phyloP scores from a whole-genome alignment of 192 early-diverging fungal species.

The Linnemannia hyalina region DNA sequence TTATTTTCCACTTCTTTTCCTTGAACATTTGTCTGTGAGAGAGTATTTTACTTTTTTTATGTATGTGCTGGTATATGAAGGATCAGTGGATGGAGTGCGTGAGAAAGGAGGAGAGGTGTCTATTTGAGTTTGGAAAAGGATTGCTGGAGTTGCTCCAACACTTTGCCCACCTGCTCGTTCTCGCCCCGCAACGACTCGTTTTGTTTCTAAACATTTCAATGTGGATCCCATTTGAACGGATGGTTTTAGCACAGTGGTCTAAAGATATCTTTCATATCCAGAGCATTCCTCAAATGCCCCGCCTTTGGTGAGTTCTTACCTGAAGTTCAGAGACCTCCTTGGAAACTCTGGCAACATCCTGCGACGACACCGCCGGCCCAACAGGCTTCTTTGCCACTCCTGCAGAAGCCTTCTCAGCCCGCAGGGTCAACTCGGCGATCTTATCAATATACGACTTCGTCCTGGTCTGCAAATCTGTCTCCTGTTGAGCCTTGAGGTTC shows the following conservation, averaged over 20 bases:
- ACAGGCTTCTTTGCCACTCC: not conserved
- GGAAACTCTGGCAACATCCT: not conserved
- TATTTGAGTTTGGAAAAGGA: not conserved
- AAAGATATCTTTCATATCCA: no score
- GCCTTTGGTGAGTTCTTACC: constrained; percentile 24
- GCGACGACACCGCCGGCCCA: not conserved
- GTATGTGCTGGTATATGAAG: not conserved
- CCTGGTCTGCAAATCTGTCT: not conserved
- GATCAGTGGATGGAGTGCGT: not conserved
- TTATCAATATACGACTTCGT: not conserved
- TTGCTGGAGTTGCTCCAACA: constrained; percentile 18
- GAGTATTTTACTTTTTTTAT: not conserved
- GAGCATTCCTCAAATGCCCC: not conserved
- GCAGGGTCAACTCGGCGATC: constrained; percentile 3
- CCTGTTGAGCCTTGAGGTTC: not conserved
- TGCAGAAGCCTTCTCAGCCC: not conserved
- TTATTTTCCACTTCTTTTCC: not conserved
- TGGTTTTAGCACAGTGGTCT: no score
- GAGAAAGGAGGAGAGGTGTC: not conserved
- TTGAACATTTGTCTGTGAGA: not conserved
- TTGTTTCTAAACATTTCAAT: constrained; percentile 15
- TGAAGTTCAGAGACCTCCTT: constrained; percentile 56
- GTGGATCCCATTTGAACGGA: not conserved
- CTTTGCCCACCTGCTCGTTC: constrained; percentile 19
- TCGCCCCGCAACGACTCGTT: constrained; percentile 17